These are phyloP conservation scores for Colletotrichum orchidophilum DNA, from an alignment of 2,329 filamentous ascomycete genomes.

Conservation along the genomic window DNA sequence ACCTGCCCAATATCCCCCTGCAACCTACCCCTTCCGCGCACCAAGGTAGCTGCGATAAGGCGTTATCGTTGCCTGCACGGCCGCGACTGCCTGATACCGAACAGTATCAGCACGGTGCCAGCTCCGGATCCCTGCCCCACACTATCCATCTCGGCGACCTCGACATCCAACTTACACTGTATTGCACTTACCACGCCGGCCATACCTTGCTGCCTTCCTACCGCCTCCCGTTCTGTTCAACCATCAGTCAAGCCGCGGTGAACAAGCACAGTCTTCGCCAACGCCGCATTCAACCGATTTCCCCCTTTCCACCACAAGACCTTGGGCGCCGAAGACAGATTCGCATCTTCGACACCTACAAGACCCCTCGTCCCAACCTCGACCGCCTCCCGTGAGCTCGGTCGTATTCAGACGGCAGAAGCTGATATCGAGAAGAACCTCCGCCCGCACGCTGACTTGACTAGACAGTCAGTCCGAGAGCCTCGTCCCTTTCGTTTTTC, in stretches of 20 bases:
- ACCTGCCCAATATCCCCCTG: conserved; percentile 4
- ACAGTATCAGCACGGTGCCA: conserved; percentile 36
- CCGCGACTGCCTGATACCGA: conserved; percentile 31
- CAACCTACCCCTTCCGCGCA: conserved; percentile 8
- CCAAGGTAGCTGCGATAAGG: conserved; percentile 23
- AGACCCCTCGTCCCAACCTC: conserved; percentile 14
- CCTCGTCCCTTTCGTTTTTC: background rate
- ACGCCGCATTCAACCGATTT: too few relatives aligned
- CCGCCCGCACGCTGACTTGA: background rate
- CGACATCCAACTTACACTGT: conserved; percentile 28
- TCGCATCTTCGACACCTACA: background rate
- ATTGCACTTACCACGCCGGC: conserved; percentile 9
- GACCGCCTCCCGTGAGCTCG: conserved; percentile 2
- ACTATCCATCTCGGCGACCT: background rate
- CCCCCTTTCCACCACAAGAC: background rate
- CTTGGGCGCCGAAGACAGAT: background rate
- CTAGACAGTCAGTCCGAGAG: background rate
- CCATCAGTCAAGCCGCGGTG: background rate
- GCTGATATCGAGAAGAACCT: background rate
- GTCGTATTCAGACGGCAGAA: conserved; percentile 23
- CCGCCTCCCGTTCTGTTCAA: conserved; percentile 10
- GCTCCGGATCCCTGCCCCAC: conserved; percentile 23
- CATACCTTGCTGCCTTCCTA: conserved; percentile 6
- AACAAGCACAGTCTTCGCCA: too few relatives aligned
- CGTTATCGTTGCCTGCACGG: conserved; percentile 43